These are phyloP conservation scores for Diaporthe aspalathi DNA, from an alignment of 2,329 filamentous ascomycete genomes.

Conservation along the genomic window DNA sequence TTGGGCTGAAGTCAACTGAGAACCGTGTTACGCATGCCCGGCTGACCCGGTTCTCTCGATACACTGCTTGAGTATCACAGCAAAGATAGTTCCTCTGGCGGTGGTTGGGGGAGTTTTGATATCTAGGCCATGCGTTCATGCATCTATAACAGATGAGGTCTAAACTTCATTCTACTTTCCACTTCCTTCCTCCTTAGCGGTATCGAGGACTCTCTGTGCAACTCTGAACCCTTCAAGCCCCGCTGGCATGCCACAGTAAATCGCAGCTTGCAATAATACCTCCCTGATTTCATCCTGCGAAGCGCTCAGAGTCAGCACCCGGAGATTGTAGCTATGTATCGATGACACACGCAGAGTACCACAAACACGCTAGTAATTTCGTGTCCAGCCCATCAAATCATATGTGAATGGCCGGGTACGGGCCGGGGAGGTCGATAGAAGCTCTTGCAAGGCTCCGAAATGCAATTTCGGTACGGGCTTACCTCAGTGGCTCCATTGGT, in stretches of 20 bases:
- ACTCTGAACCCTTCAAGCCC: slow-evolving; percentile 55
- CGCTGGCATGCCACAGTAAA: slow-evolving; percentile 57
- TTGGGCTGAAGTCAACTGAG: no score
- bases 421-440: no score
- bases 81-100: not conserved
- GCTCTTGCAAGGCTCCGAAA: not conserved
- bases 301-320: not conserved
- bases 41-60: not conserved
- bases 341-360: no score
- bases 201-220: slow-evolving; percentile 47
- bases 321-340: not conserved
- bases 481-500: slow-evolving; percentile 70
- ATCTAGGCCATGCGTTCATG: no score
- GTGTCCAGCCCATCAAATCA: not conserved
- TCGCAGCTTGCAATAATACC: slow-evolving; percentile 60
- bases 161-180: slow-evolving; percentile 39
- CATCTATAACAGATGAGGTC: not conserved
- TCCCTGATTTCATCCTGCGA: slow-evolving; percentile 67
- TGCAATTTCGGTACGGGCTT: not conserved
- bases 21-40: not conserved
- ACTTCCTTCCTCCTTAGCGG: slow-evolving; percentile 47
- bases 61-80: no score
- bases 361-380: not conserved
- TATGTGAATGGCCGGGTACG: no score
- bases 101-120: not conserved